Conservation (phyloP, 139 green algal genomes). For the Closterium sp. region DNA sequence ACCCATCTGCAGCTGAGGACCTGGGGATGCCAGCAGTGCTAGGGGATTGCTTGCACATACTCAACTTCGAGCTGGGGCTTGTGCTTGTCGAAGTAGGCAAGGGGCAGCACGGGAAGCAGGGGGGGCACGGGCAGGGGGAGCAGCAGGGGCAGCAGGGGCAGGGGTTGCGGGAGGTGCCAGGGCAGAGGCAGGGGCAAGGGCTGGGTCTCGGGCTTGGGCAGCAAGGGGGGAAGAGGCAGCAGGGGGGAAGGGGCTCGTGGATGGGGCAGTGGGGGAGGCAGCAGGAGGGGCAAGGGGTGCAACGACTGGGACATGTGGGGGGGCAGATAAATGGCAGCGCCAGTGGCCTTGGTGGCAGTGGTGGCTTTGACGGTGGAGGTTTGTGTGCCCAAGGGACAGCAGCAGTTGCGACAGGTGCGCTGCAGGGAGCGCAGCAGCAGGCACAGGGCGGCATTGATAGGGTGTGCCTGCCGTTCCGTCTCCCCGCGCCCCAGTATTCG, state of each 20-base stretch:
- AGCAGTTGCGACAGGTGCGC: background rate
- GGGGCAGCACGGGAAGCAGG: background rate
- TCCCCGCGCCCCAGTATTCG: background rate
- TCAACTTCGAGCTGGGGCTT: conserved; percentile 28
- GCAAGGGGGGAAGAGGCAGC: background rate
- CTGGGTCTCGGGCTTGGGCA: too few relatives aligned
- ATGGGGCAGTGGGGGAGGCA: background rate
- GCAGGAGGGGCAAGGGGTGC: background rate
- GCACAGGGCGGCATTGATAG: background rate
- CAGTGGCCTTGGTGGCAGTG: background rate
- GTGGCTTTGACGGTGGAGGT: too few relatives aligned
- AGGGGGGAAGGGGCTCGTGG: background rate
- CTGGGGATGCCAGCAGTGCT: background rate
- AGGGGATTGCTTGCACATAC: conserved; percentile 13
- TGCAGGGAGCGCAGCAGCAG: background rate
- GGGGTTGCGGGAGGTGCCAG: background rate
- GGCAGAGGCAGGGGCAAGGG: background rate
- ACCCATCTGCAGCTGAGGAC: conserved; percentile 1
- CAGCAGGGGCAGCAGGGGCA: background rate
- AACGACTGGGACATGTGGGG: too few relatives aligned
- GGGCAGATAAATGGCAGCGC: background rate
- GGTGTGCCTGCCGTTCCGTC: background rate
- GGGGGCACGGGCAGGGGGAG: background rate
- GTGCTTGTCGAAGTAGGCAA: conserved; percentile 1
- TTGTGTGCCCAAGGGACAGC: too few relatives aligned